Percentiles rank a stretch among this genome's conserved stretches.
Conservation (phyloP, 23 red algal species). For the Cyanidiococcus yangmingshanensis region DNA sequence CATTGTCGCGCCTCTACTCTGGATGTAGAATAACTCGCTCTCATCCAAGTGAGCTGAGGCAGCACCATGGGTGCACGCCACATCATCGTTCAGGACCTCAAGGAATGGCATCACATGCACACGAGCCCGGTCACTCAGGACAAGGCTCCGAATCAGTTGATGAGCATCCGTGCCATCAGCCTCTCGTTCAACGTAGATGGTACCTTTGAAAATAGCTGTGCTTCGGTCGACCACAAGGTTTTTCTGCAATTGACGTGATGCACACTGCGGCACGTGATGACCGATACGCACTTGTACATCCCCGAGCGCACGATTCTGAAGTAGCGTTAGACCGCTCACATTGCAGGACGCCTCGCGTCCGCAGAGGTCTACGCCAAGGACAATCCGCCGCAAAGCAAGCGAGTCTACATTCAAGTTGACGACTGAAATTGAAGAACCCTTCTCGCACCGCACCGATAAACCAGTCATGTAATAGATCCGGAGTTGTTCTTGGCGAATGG, state of each 20-base stretch:
- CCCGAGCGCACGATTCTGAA: neutral
- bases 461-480: neutral
- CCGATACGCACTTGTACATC: slow-evolving; percentile 68
- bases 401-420: neutral
- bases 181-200: slow-evolving; percentile 46
- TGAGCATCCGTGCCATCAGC: slow-evolving; percentile 36
- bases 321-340: neutral
- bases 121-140: slow-evolving; percentile 50
- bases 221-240: slow-evolving; percentile 54
- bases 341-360: neutral
- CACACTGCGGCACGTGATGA: slow-evolving; percentile 29
- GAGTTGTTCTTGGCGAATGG: neutral
- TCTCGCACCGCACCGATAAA: neutral
- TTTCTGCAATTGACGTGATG: slow-evolving; percentile 74
- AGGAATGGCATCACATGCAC: slow-evolving; percentile 80
- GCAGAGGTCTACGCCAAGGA: neutral
- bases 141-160: slow-evolving; percentile 67
- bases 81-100: slow-evolving; percentile 70
- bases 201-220: slow-evolving; percentile 59
- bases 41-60: slow-evolving; percentile 61
- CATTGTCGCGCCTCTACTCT: neutral
- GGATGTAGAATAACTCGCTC: slow-evolving; percentile 78
- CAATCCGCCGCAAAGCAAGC: neutral
- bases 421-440: neutral
- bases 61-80: slow-evolving; percentile 85